These are phyloP conservation scores for Neolentinus lepideus DNA, from an alignment of 1,284 basidiomycete species.

Conservation along the genomic window DNA sequence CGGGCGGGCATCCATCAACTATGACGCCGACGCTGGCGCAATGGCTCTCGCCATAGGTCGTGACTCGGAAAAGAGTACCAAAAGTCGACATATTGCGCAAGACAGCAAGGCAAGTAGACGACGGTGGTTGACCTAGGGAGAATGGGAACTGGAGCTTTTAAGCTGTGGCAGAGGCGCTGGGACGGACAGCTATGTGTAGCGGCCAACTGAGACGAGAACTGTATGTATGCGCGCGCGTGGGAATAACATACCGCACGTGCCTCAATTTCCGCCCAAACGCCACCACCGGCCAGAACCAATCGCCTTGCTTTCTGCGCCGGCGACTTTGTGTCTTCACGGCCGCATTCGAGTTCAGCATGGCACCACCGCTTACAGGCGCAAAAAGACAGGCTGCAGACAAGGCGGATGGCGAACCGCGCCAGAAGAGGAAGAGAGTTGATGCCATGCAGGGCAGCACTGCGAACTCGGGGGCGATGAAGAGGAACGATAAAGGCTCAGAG, in stretches of 20 bases:
- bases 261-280: background rate
- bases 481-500: conserved; percentile 16
- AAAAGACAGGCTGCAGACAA: conserved; percentile 56
- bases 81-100: conserved; percentile 79
- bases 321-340: background rate
- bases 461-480: conserved; percentile 13
- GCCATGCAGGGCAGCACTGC: conserved; percentile 13
- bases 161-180: background rate
- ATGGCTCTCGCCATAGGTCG: conserved; percentile 97
- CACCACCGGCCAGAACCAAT: too few species aligned
- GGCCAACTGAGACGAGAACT: background rate
- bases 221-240: background rate
- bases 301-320: too few species aligned
- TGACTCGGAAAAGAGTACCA: conserved; percentile 87
- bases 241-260: background rate
- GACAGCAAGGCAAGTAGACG: conserved; percentile 5
- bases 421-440: conserved; percentile 64
- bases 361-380: conserved; percentile 34
- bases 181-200: background rate
- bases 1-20: conserved; percentile 95
- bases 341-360: conserved; percentile 34
- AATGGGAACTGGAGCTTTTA: background rate
- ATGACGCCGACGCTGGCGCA: conserved; percentile 97
- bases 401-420: conserved; percentile 57
- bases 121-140: conserved; percentile 1